Base-by-base conservation (phyloP, 148 eudicot species). In the Polygonum aviculare region DNA sequence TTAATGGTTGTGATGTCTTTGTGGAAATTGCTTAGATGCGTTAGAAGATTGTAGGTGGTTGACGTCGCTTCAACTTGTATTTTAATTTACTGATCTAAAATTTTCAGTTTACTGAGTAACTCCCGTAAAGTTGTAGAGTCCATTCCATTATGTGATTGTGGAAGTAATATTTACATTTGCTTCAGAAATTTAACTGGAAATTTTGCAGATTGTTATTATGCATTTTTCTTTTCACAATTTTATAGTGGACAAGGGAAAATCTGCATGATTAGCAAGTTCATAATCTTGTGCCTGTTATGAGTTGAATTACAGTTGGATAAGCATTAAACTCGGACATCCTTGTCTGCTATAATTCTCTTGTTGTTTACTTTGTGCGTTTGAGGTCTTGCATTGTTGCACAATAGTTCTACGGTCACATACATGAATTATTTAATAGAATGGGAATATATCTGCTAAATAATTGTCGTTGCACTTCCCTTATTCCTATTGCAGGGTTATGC, bases 401-500 rank as follows among this genome's bases (percentile, higher is more conserved):
- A 38, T 36, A 36, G 45, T 21, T 8, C 21, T 60, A 26, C 16
- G 31, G 6, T 60, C 12, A 31, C 15, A 60, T 31, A 22, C 3
- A 60, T 60, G 38, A 67, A 15, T 4, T 67, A 67, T 67, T 15
- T 15, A 10, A 16, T 67, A 14, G 47, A 44, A 44, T 65, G 41
- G 6, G 71, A 67, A 36, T 41, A 14, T 67, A 67, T 67, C 19
- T 67, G 41, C 72, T 67, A 38, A 35, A 16, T 67, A 38, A 67
- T 15, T 38, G 36, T 67, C 72, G 19, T 67, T 67, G 21, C 45
- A 67, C 72, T 67, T 12, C 36, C n/a, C 44, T 16, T 67, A 67
- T 67, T 15, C 38, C 72, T 36, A 36, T 65, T 86, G 40, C 87
- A 94, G 98, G 98, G 98, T 4, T 94, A 94, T 79, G 98, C 98